phyloP scores from a whole-genome alignment of 2,329 filamentous ascomycete species.

The Elsinoe arachidis region DNA sequence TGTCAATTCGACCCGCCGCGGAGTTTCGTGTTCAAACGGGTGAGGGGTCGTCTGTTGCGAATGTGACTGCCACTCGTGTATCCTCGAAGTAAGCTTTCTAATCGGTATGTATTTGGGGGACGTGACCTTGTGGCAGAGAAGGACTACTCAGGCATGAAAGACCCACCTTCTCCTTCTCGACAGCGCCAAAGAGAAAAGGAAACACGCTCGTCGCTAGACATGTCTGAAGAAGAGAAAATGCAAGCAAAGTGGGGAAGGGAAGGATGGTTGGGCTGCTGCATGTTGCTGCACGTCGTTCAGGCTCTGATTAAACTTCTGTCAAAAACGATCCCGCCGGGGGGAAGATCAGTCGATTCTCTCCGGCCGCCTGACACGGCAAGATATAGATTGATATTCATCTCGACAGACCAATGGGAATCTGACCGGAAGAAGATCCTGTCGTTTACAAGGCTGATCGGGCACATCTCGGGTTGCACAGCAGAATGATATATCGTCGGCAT shows the following conservation, averaged over 20 bases:
- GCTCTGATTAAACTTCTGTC: slow-evolving; percentile 5
- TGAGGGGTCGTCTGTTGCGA: not conserved
- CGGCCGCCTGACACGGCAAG: not conserved
- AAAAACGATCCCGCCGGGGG: slow-evolving; percentile 7
- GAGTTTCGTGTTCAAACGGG: not conserved
- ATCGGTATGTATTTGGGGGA: not conserved
- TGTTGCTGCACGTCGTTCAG: not conserved
- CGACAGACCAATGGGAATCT: not conserved
- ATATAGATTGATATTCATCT: not conserved
- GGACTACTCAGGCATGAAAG: too few species aligned
- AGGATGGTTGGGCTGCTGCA: not conserved
- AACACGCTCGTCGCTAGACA: not conserved
- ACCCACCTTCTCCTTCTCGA: too few species aligned
- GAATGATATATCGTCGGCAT: too few species aligned
- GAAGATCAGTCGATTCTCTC: not conserved
- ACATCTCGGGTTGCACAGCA: too few species aligned
- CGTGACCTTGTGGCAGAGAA: not conserved
- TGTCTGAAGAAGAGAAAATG: not conserved
- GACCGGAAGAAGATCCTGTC: not conserved
- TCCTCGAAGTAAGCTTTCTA: not conserved
- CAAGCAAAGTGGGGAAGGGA: not conserved
- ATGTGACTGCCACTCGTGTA: too few species aligned
- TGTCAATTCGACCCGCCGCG: not conserved
- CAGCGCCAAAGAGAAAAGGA: slow-evolving; percentile 2
- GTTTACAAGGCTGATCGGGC: too few species aligned